Base-by-base conservation (phyloP, 1,139 yeast species). In the Yamadazyma diddensiae region DNA sequence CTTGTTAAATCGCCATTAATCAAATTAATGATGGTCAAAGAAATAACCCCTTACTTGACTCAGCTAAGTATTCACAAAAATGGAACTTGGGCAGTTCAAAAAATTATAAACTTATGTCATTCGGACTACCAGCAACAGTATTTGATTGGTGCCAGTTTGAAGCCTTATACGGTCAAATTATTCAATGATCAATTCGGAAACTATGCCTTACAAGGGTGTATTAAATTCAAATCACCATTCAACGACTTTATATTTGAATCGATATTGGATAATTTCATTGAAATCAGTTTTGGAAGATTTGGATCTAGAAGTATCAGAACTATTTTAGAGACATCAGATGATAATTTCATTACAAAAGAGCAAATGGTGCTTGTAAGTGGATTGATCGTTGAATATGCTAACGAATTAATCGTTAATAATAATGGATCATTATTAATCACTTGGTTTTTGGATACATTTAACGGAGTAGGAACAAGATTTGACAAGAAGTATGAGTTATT, bases 61-160 rank as follows among this genome's bases (percentile, higher is more conserved):
- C 94, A 88, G 50, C 82, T 92, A 66, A 94, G 97, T 49, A 82
- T 87, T 36, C 99, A 92, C 62, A 92, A 92, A 53, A 92, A 94
- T 57, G 99, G 99, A 41, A 92, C 99, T 3, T 92, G 98, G 98
- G 97, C 97, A 2, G 94, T 95, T 19, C 98, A 94, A 57, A 94
- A 92, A 58, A 82, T 92, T 54, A 88, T 94, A 48, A 84, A 81
- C 44, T 81, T 85, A 38, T 57, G 69, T 38, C 81, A 85, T 6
- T 65, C 68, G 31, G 41, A 42, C 36, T 56, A 49, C 29, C 79
- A 87, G 41, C 96, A 90, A 55, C 81, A 77, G 58, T 63, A 70
- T 47, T 55, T 81, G 34, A 84, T 92, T 34, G 81, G 82, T 6
- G 70, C 74, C 11, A 77, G 90, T 22, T 71, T 92, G 39, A 77